These are phyloP conservation scores for Penicillium sp. DNA, from an alignment of 2,329 filamentous ascomycete species.

Conservation along the genomic window DNA sequence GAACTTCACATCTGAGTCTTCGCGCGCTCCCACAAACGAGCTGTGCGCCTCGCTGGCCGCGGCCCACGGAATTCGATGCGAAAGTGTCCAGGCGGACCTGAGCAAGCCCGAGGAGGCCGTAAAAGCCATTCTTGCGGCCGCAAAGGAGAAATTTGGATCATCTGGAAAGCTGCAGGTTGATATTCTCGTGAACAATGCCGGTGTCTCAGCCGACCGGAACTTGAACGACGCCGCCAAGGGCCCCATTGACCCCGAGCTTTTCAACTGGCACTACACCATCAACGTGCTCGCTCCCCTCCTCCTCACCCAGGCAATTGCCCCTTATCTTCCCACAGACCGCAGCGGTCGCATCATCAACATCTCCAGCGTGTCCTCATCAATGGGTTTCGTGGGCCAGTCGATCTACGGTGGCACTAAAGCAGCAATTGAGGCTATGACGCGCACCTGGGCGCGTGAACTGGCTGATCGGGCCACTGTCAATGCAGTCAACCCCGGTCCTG, in stretches of 20 bases:
- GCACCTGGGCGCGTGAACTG: slow-evolving; percentile 65
- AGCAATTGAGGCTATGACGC: slow-evolving; percentile 68
- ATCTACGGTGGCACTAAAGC: slow-evolving; percentile 68
- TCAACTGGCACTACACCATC: slow-evolving; percentile 70
- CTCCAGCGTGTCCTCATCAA: slow-evolving; percentile 57
- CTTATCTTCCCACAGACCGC: slow-evolving; percentile 68
- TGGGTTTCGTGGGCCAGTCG: slow-evolving; percentile 60
- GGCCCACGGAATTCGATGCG: slow-evolving; percentile 60
- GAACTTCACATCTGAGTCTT: slow-evolving; percentile 69
- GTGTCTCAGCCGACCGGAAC: slow-evolving; percentile 53
- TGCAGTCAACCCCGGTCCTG: slow-evolving; percentile 65
- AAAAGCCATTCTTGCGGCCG: slow-evolving; percentile 56
- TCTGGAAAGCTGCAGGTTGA: slow-evolving; percentile 66
- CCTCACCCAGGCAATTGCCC: slow-evolving; percentile 70
- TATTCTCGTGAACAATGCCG: slow-evolving; percentile 87
- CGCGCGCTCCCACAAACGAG: slow-evolving; percentile 51
- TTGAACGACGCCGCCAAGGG: slow-evolving; percentile 66
- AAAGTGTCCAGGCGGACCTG: slow-evolving; percentile 71
- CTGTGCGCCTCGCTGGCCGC: slow-evolving; percentile 58
- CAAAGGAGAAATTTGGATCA: slow-evolving; percentile 58
- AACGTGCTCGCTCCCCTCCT: slow-evolving; percentile 82
- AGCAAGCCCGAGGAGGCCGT: slow-evolving; percentile 61
- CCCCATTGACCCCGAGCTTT: slow-evolving; percentile 62
- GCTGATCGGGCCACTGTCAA: slow-evolving; percentile 64
- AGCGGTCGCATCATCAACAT: slow-evolving; percentile 65